Base-by-base conservation (phyloP, 805 yeast species). In the Jamesozyma piceae region DNA sequence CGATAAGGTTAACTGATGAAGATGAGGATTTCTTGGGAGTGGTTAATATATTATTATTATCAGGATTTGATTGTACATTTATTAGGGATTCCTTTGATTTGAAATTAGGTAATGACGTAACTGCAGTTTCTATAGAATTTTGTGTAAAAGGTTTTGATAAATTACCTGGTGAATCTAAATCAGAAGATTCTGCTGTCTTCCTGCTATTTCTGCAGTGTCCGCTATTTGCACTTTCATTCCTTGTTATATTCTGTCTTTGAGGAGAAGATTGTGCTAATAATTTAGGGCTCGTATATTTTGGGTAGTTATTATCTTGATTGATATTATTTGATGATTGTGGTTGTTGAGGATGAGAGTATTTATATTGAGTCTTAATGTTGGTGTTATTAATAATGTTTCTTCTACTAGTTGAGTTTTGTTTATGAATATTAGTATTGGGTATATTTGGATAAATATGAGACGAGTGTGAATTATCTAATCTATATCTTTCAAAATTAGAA, bases 401-500 rank as follows among this genome's bases (percentile, higher is more conserved):
- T 20, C 20, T 19, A 20, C 19, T 19, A 20, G 3, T 20, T 13
- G 4, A 11, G 13, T 34, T 31, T 13, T 18, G 30, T 3, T 29
- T 15, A 9, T 18, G 10, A 24, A 17, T 26, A 20, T 29, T 35
- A 11, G 6, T 24, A 24, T 24, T 24, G 28, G 28, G 28, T 24
- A 24, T 22, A 14, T 33, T 32, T 10, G 22, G 4, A 28, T 26
- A 32, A 18, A 14, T n/a, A 20, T 18, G 19, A 6, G 42, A 33
- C n/a, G 26, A 19, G 17, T 39, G 33, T 24, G 28, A 6, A n/a
- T 39, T 39, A 11, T 41, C 35, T 17, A 41, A 17, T 35, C 43
- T 41, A 24, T 35, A 41, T 14, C 34, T 41, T 35, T 41, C 43
- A 24, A 41, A 41, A 35, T 41, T 41, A 14, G 42, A 11, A 5